These are phyloP conservation scores for Fusarium sp. DNA, from an alignment of 2,329 filamentous ascomycete genomes.

Conservation along the genomic window DNA sequence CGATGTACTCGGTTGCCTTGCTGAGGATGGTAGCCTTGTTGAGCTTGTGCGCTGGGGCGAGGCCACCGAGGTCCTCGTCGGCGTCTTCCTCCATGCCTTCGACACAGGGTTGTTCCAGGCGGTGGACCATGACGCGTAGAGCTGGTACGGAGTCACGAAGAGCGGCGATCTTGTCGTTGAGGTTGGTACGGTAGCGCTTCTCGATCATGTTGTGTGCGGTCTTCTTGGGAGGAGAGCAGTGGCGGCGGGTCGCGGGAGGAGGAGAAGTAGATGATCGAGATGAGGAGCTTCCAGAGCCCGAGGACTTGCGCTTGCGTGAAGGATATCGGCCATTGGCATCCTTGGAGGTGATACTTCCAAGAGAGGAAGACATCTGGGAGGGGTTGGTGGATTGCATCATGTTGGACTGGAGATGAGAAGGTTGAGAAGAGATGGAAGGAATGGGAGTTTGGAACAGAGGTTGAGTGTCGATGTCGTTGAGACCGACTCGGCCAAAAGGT, in stretches of 20 bases:
- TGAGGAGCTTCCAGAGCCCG: slow-evolving; percentile 45
- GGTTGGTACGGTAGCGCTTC: slow-evolving; percentile 91
- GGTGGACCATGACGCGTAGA: slow-evolving; percentile 74
- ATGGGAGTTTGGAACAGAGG: slow-evolving; percentile 47
- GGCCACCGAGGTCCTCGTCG: slow-evolving; percentile 77
- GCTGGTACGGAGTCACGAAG: slow-evolving; percentile 90
- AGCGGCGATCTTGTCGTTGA: slow-evolving; percentile 95
- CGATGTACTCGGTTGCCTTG: slow-evolving; percentile 55
- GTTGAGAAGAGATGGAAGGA: slow-evolving; percentile 45
- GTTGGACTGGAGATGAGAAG: slow-evolving; percentile 37
- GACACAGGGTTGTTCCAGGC: slow-evolving; percentile 70
- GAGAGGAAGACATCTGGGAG: slow-evolving; percentile 34
- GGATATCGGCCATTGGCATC: slow-evolving; percentile 42
- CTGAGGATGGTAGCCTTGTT: slow-evolving; percentile 85
- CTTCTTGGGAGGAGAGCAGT: slow-evolving; percentile 71
- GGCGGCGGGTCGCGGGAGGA: slow-evolving; percentile 46
- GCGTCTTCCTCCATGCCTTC: slow-evolving; percentile 69
- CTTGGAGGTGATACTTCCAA: slow-evolving; percentile 30
- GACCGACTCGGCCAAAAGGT: slow-evolving; percentile 44
- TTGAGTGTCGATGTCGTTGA: slow-evolving; percentile 46
- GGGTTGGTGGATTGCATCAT: slow-evolving; percentile 41
- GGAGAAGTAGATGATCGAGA: slow-evolving; percentile 57
- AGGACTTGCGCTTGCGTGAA: slow-evolving; percentile 51
- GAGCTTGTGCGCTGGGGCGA: slow-evolving; percentile 86
- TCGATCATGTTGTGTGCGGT: slow-evolving; percentile 97